Percentiles rank a stretch among this genome's conserved stretches.
Evolutionary conservation across 1,284 basidiomycete species (phyloP).

Genomic region (Retiboletus flavoniger): DNA sequence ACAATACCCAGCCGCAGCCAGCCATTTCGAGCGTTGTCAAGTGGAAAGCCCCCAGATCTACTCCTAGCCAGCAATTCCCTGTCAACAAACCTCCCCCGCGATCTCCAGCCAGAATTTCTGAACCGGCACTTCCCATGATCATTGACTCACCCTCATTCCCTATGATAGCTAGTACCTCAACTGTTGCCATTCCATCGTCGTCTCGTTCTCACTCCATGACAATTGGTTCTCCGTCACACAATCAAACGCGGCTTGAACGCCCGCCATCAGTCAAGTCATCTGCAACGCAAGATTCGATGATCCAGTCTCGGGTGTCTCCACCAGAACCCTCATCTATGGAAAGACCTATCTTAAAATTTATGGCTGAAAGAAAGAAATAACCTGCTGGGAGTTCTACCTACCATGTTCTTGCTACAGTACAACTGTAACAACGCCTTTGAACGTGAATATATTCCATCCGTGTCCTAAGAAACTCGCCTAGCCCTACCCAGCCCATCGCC

Average conservation of each 20-base stretch:
- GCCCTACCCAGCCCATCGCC: background rate
- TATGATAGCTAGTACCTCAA: conserved; percentile 4
- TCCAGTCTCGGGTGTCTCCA: background rate
- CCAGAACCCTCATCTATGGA: conserved; percentile 27
- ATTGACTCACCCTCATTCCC: conserved; percentile 30
- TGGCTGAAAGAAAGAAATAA: conserved; percentile 16
- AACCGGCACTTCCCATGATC: conserved; percentile 7
- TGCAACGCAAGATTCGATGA: conserved; percentile 36
- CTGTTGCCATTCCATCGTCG: background rate
- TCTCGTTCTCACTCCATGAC: conserved; percentile 24
- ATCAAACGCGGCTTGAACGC: conserved; percentile 27
- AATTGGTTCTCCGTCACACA: conserved; percentile 41
- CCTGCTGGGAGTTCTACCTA: background rate
- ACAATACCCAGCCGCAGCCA: conserved; percentile 35
- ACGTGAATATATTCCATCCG: background rate
- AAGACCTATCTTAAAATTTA: conserved; percentile 45
- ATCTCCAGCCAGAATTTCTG: conserved; percentile 1
- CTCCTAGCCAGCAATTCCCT: conserved; percentile 14
- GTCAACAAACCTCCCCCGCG: conserved; percentile 14
- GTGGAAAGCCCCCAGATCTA: conserved; percentile 17
- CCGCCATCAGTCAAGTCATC: conserved; percentile 45
- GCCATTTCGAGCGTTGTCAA: conserved; percentile 29
- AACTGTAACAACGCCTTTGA: background rate
- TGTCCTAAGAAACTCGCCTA: background rate
- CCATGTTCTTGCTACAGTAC: background rate